Evolutionary conservation across 345 rosid species (phyloP), one percentile per base, ranked within the genome.

Genomic region (Linum trigynum): DNA sequence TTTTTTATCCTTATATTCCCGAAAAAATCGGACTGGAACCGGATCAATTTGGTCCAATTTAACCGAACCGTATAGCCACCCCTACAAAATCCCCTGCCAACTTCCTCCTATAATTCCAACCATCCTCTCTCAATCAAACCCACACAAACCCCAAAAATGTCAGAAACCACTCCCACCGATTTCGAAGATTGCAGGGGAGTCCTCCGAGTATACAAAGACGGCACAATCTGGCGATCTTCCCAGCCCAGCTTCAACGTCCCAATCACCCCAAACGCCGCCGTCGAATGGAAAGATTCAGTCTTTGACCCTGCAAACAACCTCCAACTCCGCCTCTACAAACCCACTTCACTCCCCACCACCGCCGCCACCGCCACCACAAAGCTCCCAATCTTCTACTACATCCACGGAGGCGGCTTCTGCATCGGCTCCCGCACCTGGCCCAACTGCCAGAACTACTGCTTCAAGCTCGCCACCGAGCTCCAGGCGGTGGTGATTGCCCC

Each of bases 141-240:
- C 32, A 23, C 32, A 23, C 32, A 23, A 23, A 23, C 0, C 32
- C 32, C 32, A 65, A 23, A 12, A 7, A 71, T 64, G 74, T 56
- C 81, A 0, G 61, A 42, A 35, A 6, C 69, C 11, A 11, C 68
- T 5, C 73, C 73, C 12, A 6, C 70, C 63, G 83, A 73, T 74
- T 79, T 85, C 3, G 88, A 83, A 9, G 88, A 81, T 63, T 85
- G 91, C 78, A 71, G 85, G 11, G 85, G 88, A 23, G 88, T 82
- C 69, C 86, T 83, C 12, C 80, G 82, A 43, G 81, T 86, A 61
- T 83, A 71, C 73, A 78, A 82, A 57, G 83, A 86, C 11, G 91
- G 86, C 36, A 80, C 91, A 38, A 77, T 80, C 58, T 69, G 76
- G 79, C 88, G 88, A 10, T 80, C 87, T 50, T 16, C 85, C 8